Base-by-base conservation (phyloP, 2,329 filamentous ascomycete species). In the Penicillium janthinellum region DNA sequence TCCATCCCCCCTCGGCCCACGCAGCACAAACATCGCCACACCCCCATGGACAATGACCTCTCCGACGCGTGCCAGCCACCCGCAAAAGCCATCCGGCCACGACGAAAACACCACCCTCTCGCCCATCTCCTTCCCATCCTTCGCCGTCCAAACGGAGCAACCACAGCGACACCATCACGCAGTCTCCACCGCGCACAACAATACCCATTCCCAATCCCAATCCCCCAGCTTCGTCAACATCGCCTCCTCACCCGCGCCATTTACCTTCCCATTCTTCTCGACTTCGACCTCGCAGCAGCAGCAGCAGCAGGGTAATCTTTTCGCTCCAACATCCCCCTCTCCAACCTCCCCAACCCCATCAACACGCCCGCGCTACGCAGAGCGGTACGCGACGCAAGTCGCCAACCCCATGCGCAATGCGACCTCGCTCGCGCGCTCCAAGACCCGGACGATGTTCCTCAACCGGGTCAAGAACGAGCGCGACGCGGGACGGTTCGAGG, bases 401-500 rank as follows among this genome's bases (percentile, higher is more conserved):
- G 67, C 72, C 15, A 75, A 73, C 38, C 74, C 76, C 1, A 66
- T 76, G 37, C 61, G 61, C 28, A 66, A 63, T 1, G 63, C 71
- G 2, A 62, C 67, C 0, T 68, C 70, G 1, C 68, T 71, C 5
- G 68, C 72, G 50, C 73, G 73, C 55, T 70, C 71, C 11, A 71
- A 74, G 37, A 72, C 75, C 28, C 76, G 76, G 53, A 71, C 70
- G 22, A 69, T 72, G 47, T 81, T 80, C 56, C 64, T 80, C 3
- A 79, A 79, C 62, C 73, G 75, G 22, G 71, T 81, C 17, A 75
- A 73, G 51, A 68, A 67, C n/a, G 73, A 74, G 44, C 75, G 79
- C 34, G 76, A 79, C 14, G 67, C 70, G 38, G 72, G 69, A 0
- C 72, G 75, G 7, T 77, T 76, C 56, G 73, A 77, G 61, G 70